Base-by-base conservation (phyloP, 2,329 filamentous ascomycete genomes). In the Aureobasidium vineae region DNA sequence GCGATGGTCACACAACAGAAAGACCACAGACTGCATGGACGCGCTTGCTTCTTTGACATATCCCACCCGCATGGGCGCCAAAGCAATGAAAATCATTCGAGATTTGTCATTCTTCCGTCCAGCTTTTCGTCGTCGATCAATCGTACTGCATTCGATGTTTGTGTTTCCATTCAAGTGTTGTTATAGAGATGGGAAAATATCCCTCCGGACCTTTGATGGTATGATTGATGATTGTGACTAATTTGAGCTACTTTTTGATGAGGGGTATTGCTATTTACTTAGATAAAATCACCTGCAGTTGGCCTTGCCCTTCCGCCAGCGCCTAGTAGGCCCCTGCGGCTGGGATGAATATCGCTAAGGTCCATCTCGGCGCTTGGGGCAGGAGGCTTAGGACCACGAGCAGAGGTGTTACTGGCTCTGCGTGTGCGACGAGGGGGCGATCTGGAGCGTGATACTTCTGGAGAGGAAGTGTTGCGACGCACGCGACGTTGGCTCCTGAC, bases 321-420 rank as follows among this genome's bases (percentile, higher is more conserved):
- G 43, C 70, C 70, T 69, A 77, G 71, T 43, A 77, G 61, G 5
- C 73, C 74, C 66, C 75, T 71, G 19, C 75, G 69, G 36, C 71
- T 74, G 13, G 75, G 75, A 69, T 77, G 75, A 50, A 77, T 77
- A 43, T 73, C 70, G 43, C 72, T 73, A 57, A 76, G 50, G 61
- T 76, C 75, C 23, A 75, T 63, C 28, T 54, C 65, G 19, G 41
- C 60, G 28, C 54, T 41, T 15, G 43, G 56, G 16, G 64, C 65
- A 28, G 56, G 26, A 38, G 66, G 56, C 13, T 41, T 56, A 15
- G 53, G 56, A 5, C 16, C 59, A 23, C 60, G 57, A 19, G 49
- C 45, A 54, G 60, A 52, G 15, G 65, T 57, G 23, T 56, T 66
- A 15, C 49, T 65, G n/a, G 41, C n/a, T 38, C 40, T 47, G 38